Evolutionary conservation across 2,329 filamentous ascomycete species (phyloP).

Genomic region (Monascus ruber): DNA sequence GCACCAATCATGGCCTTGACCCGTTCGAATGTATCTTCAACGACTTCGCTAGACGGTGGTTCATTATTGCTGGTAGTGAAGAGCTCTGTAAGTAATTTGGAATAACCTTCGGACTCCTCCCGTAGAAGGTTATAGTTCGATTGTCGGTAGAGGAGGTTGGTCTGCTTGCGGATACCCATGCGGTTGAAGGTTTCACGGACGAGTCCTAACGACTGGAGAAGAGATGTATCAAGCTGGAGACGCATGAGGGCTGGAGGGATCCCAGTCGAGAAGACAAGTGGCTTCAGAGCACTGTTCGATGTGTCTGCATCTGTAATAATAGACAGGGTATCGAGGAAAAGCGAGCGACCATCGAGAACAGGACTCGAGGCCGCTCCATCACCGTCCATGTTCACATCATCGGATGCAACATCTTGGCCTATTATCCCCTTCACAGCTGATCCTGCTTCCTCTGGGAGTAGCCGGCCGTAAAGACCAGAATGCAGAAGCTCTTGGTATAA

Average conservation of each 20-base stretch:
- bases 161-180: slow-evolving; percentile 78
- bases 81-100: slow-evolving; percentile 88
- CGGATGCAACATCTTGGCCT: slow-evolving; percentile 39
- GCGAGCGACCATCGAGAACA: slow-evolving; percentile 49
- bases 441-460: slow-evolving; percentile 60
- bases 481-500: slow-evolving; percentile 79
- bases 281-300: slow-evolving; percentile 45
- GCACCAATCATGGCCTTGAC: slow-evolving; percentile 93
- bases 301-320: slow-evolving; percentile 64
- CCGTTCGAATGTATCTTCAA: slow-evolving; percentile 76
- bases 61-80: slow-evolving; percentile 75
- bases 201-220: slow-evolving; percentile 65
- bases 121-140: slow-evolving; percentile 92
- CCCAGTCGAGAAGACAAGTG: slow-evolving; percentile 60
- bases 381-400: slow-evolving; percentile 37
- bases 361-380: slow-evolving; percentile 28
- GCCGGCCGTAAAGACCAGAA: slow-evolving; percentile 56
- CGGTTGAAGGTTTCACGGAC: slow-evolving; percentile 76
- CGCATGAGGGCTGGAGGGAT: slow-evolving; percentile 65
- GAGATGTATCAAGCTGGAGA: slow-evolving; percentile 65
- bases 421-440: slow-evolving; percentile 63
- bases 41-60: slow-evolving; percentile 61
- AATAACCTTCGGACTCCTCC: slow-evolving; percentile 93
- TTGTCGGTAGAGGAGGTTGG: slow-evolving; percentile 86
- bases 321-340: slow-evolving; percentile 75